These are phyloP conservation scores for Globisporangium nagaii DNA, from an alignment of 352 stramenopile species.

Conservation along the genomic window DNA sequence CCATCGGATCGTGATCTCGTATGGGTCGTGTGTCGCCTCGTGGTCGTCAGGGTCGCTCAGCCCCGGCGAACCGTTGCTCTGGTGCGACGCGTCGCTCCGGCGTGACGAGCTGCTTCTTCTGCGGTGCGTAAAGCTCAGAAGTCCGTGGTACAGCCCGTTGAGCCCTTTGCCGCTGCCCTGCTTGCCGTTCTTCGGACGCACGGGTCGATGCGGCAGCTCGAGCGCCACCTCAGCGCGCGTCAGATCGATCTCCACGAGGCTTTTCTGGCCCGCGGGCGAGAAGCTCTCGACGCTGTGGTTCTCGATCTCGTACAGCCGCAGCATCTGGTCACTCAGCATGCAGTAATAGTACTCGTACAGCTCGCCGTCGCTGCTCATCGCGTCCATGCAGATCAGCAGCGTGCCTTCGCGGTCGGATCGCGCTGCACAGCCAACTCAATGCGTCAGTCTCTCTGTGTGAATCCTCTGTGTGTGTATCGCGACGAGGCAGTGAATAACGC, in stretches of 20 bases:
- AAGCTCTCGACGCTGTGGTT: slow-evolving; percentile 1
- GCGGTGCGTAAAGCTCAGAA: slow-evolving; percentile 5
- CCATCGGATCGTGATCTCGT: slow-evolving; percentile 13
- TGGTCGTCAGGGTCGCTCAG: slow-evolving; percentile 11
- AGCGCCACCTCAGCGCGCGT: slow-evolving; percentile 27
- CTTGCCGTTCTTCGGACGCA: neutral
- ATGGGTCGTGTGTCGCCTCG: slow-evolving; percentile 5
- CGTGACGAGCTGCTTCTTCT: slow-evolving; percentile 6
- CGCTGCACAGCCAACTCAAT: too few species aligned
- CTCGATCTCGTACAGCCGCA: slow-evolving; percentile 26
- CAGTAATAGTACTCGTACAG: slow-evolving; percentile 35
- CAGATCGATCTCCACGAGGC: slow-evolving; percentile 35
- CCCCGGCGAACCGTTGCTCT: neutral
- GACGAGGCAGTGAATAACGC: too few species aligned
- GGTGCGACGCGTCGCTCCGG: slow-evolving; percentile 3
- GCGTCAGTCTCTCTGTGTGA: too few species aligned
- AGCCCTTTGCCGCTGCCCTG: neutral
- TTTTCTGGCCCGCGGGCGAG: neutral
- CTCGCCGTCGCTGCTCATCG: neutral
- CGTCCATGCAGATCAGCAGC: slow-evolving; percentile 18
- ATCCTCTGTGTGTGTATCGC: too few species aligned
- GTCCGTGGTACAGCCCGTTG: slow-evolving; percentile 4
- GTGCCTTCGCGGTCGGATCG: slow-evolving; percentile 22
- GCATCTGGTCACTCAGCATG: slow-evolving; percentile 22
- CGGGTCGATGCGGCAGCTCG: slow-evolving; percentile 17